Percentiles rank a stretch among this genome's conserved stretches.
These are phyloP conservation scores for Diaporthe longicolla DNA, from an alignment of 2,329 filamentous ascomycete genomes.

Conservation along the genomic window DNA sequence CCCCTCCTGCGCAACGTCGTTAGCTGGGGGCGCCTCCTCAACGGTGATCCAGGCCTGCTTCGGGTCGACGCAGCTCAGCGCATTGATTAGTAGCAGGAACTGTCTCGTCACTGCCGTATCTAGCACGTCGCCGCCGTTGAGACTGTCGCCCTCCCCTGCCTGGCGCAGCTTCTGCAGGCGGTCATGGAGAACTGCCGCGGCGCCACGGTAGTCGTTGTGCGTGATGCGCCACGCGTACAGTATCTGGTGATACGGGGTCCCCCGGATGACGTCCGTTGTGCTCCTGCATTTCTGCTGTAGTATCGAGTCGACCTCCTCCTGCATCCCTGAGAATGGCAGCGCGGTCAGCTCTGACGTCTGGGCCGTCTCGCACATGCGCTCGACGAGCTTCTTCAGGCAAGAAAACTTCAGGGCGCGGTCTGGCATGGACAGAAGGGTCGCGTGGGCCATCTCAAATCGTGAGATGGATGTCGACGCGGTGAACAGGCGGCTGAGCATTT, in stretches of 20 bases:
- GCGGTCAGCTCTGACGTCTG: conserved; percentile 77
- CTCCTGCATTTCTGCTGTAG: conserved; percentile 80
- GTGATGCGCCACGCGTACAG: conserved; percentile 92
- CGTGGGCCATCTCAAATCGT: conserved; percentile 87
- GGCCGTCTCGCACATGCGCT: conserved; percentile 77
- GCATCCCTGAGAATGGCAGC: conserved; percentile 84
- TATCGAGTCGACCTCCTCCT: conserved; percentile 83
- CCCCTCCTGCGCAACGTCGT: conserved; percentile 39
- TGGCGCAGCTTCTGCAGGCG: conserved; percentile 73
- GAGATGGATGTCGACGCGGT: conserved; percentile 83
- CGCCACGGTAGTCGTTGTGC: conserved; percentile 88
- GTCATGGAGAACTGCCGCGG: conserved; percentile 73
- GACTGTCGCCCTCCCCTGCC: conserved; percentile 71
- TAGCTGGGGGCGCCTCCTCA: conserved; percentile 56
- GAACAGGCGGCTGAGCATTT: conserved; percentile 88
- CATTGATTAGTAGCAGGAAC: conserved; percentile 94
- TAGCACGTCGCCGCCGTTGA: conserved; percentile 68
- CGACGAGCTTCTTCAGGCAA: conserved; percentile 78
- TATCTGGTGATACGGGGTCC: conserved; percentile 86
- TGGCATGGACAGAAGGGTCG: conserved; percentile 80
- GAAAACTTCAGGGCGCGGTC: conserved; percentile 80
- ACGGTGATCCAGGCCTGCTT: conserved; percentile 85
- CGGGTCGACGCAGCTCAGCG: conserved; percentile 85
- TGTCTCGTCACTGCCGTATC: conserved; percentile 79
- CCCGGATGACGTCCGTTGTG: conserved; percentile 74